Evolutionary conservation across 2,329 filamentous ascomycete genomes (phyloP).

Genomic region (Aspergillaceae sp.): DNA sequence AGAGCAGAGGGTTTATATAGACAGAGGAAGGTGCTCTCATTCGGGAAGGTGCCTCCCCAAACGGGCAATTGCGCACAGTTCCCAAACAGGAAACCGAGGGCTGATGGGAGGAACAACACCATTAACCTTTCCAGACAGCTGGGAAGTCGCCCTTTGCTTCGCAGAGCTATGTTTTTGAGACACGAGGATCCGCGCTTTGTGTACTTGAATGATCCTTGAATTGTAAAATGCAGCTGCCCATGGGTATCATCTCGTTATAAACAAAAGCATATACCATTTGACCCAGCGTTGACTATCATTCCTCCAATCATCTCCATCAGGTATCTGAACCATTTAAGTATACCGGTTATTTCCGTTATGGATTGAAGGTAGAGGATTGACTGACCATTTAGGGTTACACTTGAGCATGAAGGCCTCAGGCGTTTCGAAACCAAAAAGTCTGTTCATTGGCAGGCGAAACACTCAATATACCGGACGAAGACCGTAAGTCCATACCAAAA

Average conservation of each 20-base stretch:
- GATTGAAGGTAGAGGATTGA: too few relatives aligned
- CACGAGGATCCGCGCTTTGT: neutral
- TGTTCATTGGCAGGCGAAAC: too few relatives aligned
- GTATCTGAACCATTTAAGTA: neutral
- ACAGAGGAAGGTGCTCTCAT: neutral
- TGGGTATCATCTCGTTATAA: slow-evolving; percentile 19
- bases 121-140: neutral
- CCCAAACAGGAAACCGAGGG: neutral
- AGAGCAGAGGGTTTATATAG: neutral
- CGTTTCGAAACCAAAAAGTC: too few relatives aligned
- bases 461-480: too few relatives aligned
- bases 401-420: too few relatives aligned
- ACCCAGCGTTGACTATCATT: slow-evolving; percentile 1
- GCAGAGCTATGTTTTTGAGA: neutral
- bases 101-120: neutral
- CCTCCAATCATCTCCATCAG: neutral
- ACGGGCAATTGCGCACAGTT: neutral
- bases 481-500: too few relatives aligned
- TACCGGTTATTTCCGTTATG: neutral
- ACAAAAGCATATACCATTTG: slow-evolving; percentile 10
- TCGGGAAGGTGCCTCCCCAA: neutral
- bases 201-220: slow-evolving; percentile 1
- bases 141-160: neutral
- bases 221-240: slow-evolving; percentile 11
- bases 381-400: too few relatives aligned